Base-by-base conservation (phyloP, 352 stramenopile species). In the Pythium myriotylum region DNA sequence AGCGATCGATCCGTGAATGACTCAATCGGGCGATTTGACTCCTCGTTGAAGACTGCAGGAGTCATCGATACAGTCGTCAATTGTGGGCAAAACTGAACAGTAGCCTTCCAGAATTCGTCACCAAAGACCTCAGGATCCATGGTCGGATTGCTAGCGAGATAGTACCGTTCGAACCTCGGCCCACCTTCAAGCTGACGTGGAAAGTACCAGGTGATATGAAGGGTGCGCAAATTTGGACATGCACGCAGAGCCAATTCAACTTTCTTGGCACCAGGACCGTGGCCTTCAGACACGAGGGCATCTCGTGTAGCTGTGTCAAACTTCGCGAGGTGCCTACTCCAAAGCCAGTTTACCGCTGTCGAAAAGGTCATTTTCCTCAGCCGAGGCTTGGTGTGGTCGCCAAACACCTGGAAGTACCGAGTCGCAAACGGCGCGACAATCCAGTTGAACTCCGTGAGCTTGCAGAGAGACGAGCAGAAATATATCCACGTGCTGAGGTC, bases 1-100 rank as follows among this genome's bases (percentile, higher is more conserved):
- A 68, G 16, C n/a, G 45, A 32, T 17, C 40, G 35, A 33, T 68
- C 54, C 0, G 61, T 68, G 19, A 68, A 63, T 12, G 22, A 43
- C n/a, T 4, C 37, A 20, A 43, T 43, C 13, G 37, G 37, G 8
- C 17, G 13, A 20, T 43, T 43, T 4, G 13, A 17, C 7, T 7
- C 37, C 37, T 20, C 13, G 13, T 20, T 17, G 37, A 43, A 20
- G 13, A 20, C 17, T 4, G 13, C 37, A 20, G 37, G 37, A 43
- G 5, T 20, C 13, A 43, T 6, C 5, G 37, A 7, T 14, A 43
- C 37, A 6, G 37, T 20, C 13, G 37, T 43, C 37, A 51, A 24
- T 20, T 24, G 45, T 14, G 45, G 45, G 9, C 45, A 51, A 16
- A 32, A 20, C 10, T 5, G 12, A 10, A 26, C 45, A 20, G 23